Base-by-base conservation (phyloP, 306 rosid genomes). In the Lathyrus aphaca region DNA sequence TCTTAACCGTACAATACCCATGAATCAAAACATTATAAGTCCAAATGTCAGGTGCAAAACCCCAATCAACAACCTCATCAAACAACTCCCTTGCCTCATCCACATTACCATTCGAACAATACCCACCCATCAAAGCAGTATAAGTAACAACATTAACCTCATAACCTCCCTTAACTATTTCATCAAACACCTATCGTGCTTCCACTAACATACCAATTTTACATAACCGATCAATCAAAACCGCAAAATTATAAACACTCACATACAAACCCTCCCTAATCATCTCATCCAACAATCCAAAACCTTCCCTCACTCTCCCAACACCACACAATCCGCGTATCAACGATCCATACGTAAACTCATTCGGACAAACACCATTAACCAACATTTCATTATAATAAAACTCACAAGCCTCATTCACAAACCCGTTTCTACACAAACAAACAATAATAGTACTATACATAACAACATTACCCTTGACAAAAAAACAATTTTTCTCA, bases 1-100 rank as follows among this genome's bases (percentile, higher is more conserved):
- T 69, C 23, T 21, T 7, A 42, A 49, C 38, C 71, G 43, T 79
- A 51, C 83, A 74, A 68, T 79, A 68, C 40, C 73, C 79, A 43
- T 54, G 18, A 58, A 75, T 75, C 63, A 75, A 48, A 30, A 58
- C 10, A 21, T 16, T 79, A 27, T 64, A 74, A 39, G 38, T 38
- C 56, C 74, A 44, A 53, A 68, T 23, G 17, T 79, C 72, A 6
- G 69, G 80, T 25, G 1, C 42, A 38, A 49, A 44, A 30, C 80
- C 71, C 78, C 71, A 16, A 40, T 6, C 7, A 51, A 42, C 56
- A 51, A 54, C 37, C n/a, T 3, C 6, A 54, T 64, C 57, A 64
- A 64, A 73, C 25, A 73, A 13, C 23, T 53, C 35, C 19, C 71
- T 73, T 6, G 78, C 72, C 72, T 64, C 72, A 3, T 73, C 78